Evolutionary conservation across 805 yeast species (phyloP).

Genomic region (Kockiozyma suomiensis): DNA sequence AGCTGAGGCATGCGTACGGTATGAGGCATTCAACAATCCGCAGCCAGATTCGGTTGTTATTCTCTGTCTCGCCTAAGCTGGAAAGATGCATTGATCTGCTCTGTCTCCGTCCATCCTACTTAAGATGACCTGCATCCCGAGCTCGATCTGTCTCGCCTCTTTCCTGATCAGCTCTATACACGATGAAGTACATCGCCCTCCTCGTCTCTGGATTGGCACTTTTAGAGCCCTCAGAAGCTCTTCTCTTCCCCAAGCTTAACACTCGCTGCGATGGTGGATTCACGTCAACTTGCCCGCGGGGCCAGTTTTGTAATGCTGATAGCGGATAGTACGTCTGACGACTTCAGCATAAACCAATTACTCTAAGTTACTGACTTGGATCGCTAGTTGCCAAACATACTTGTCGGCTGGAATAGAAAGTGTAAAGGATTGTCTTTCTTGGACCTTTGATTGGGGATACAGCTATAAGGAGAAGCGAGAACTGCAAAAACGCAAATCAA

Average conservation of each 20-base stretch:
- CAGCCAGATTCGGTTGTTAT: neutral
- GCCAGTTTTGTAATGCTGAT: slow-evolving; percentile 12
- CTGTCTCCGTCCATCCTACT: neutral
- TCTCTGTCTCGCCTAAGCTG: neutral
- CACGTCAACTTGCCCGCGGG: slow-evolving; percentile 12
- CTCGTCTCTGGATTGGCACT: neutral
- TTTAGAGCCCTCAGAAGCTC: neutral
- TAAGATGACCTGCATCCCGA: neutral
- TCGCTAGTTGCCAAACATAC: neutral
- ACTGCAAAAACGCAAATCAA: neutral
- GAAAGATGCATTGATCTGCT: neutral
- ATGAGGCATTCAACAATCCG: too few relatives aligned
- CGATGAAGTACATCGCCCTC: neutral
- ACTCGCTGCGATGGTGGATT: neutral
- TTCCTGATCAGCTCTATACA: neutral
- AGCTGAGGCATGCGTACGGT: too few relatives aligned
- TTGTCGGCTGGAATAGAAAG: neutral
- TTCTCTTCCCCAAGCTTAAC: slow-evolving; percentile 14
- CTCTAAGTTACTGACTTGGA: neutral
- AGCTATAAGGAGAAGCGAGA: neutral
- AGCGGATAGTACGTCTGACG: slow-evolving; percentile 1
- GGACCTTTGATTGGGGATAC: neutral
- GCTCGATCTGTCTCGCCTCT: neutral
- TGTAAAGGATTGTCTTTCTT: neutral
- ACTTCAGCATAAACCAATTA: neutral